Evolutionary conservation across 2,329 filamentous ascomycete species (phyloP).

Genomic region (Hymenoscyphus albidus): DNA sequence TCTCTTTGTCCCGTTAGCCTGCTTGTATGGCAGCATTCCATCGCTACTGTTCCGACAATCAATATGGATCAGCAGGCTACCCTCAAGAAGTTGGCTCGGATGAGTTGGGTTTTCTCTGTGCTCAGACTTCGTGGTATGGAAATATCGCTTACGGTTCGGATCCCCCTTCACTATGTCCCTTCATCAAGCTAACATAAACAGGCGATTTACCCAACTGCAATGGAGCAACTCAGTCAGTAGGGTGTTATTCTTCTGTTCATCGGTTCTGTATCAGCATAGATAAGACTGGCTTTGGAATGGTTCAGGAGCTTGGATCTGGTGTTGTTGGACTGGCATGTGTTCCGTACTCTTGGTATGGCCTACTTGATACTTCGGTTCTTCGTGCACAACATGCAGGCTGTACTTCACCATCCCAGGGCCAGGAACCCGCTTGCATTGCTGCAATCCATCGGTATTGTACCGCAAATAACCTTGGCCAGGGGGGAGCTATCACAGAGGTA

Average conservation of each 20-base stretch:
- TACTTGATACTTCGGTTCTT: neutral
- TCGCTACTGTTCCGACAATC: neutral
- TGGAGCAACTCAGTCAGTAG: neutral
- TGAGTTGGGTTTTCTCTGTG: neutral
- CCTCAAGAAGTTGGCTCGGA: neutral
- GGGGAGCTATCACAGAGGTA: neutral
- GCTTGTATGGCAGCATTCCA: neutral
- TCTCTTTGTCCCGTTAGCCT: neutral
- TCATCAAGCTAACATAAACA: neutral
- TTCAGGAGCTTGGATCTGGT: neutral
- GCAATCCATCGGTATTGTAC: constrained; percentile 1
- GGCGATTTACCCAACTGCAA: neutral
- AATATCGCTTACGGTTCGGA: neutral
- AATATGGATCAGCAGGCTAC: neutral
- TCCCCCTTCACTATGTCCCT: neutral
- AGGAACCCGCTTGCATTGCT: neutral
- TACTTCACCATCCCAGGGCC: neutral
- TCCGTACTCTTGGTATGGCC: neutral
- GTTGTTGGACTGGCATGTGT: neutral
- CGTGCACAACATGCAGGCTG: neutral
- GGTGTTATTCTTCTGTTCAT: neutral
- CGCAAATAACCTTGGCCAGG: neutral
- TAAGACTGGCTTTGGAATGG: neutral
- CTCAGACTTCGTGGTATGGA: neutral
- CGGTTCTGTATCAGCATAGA: neutral